phyloP scores from a whole-genome alignment of 1,284 basidiomycete species.

The Cryptococcus sp. region DNA sequence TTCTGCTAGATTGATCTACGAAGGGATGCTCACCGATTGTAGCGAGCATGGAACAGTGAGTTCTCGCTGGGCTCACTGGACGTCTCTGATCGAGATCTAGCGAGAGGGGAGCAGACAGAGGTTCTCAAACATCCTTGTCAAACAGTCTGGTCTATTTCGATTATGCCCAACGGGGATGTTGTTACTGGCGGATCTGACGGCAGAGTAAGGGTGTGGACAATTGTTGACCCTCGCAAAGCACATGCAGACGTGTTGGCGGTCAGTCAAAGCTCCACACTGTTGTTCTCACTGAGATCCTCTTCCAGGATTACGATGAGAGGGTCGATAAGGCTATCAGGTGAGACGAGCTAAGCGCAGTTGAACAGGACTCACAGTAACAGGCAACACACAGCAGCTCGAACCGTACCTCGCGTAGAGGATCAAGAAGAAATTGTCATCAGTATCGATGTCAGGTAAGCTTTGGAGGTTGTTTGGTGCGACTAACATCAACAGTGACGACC shows the following conservation, averaged over 20 bases:
- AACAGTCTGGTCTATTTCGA: conserved; percentile 29
- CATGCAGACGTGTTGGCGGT: too few species aligned
- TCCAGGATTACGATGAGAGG: conserved; percentile 9
- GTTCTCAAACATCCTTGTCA: conserved; percentile 30
- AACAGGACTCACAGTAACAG: neutral
- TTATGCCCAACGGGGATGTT: conserved; percentile 26
- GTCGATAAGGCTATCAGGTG: conserved; percentile 6
- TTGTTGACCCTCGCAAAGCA: neutral
- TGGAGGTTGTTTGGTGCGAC: neutral
- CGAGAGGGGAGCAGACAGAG: neutral
- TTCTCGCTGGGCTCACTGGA: neutral
- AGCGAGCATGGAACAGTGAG: conserved; percentile 3
- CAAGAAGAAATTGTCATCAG: conserved; percentile 9
- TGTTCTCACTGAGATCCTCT: neutral
- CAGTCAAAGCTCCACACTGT: too few species aligned
- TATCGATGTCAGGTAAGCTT: conserved; percentile 24
- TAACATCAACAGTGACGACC: conserved; percentile 23
- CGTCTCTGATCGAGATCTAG: neutral
- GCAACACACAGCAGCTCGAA: neutral
- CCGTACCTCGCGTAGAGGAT: neutral
- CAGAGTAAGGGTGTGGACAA: conserved; percentile 23
- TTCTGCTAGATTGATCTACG: neutral
- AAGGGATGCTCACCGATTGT: neutral
- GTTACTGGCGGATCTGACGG: conserved; percentile 36
- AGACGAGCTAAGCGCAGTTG: neutral